Base-by-base conservation (phyloP, 2,329 filamentous ascomycete species). In the Colletotrichum agaves region DNA sequence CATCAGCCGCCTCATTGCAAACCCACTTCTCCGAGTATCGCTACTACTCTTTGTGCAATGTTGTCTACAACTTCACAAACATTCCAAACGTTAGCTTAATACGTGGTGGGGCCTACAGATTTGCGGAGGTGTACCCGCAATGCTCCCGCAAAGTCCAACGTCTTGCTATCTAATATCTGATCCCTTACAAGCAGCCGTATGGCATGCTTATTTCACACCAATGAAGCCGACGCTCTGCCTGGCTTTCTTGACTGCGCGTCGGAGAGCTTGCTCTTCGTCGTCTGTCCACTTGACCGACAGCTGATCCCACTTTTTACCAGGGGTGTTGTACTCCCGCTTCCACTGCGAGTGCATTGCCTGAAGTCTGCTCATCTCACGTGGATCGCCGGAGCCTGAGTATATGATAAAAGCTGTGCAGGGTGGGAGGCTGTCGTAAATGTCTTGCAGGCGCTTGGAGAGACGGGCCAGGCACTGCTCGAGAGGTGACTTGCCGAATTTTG, bases 251-350 rank as follows among this genome's bases (percentile, higher is more conserved):
- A 86, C 85, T 0, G 89, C 89, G 73, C 79, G 82, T 73, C 82
- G 85, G 71, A 91, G 79, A 41, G 84, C 86, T 79, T 91, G 88
- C 50, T 90, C 87, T 77, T 91, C 90, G 0, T 77, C 80, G 73
- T 91, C 89, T 10, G 89, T 91, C 90, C 90, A 92, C 76, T 87
- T 84, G 64, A 91, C 87, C 72, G 83, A 87, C 39, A 91, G 79
- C 70, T 90, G 78, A 75, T 91, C 88, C 89, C 89, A 91, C 72
- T 90, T 90, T 70, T 82, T 86, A 12, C 87, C 86, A 0, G 85
- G 85, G 8, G 84, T 85, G 76, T 89, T 88, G 75, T 89, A 91
- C 77, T 92, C 89, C 72, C 83, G 84, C 75, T 85, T 87, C 81
- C 86, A 90, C 76, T 86, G 84, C 6, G 82, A 75, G 57, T 91